phyloP scores from a whole-genome alignment of 345 rosid genomes.

The Limnanthes douglasii region DNA sequence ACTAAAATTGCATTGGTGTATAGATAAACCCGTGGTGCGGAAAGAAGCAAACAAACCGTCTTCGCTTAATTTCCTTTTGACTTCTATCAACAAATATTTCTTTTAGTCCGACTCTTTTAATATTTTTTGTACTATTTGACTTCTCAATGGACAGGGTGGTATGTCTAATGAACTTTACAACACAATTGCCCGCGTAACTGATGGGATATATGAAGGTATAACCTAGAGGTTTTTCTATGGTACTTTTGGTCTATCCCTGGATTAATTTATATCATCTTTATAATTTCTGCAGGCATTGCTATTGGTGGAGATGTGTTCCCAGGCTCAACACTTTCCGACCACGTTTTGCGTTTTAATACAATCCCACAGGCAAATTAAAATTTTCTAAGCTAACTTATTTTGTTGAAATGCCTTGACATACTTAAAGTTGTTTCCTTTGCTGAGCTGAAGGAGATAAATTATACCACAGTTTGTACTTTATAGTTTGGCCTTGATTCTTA shows the following conservation, averaged over 20 bases:
- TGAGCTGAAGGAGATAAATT: background rate
- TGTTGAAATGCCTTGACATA: background rate
- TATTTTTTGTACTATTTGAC: too few species aligned
- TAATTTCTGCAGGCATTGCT: slow-evolving; percentile 31
- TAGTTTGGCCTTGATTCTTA: background rate
- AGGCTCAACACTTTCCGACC: slow-evolving; percentile 65
- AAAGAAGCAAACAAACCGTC: too few species aligned
- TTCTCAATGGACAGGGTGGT: slow-evolving; percentile 30
- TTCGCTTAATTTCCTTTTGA: too few species aligned
- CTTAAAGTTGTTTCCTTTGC: background rate
- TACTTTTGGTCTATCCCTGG: background rate
- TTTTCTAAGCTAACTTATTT: too few species aligned
- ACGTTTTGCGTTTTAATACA: slow-evolving; percentile 54
- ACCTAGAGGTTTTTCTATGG: background rate
- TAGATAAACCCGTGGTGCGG: too few species aligned
- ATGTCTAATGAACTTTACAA: slow-evolving; percentile 61
- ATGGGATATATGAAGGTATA: slow-evolving; percentile 77
- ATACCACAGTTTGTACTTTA: background rate
- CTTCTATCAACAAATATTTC: too few species aligned
- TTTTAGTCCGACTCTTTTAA: too few species aligned
- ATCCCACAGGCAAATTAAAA: slow-evolving; percentile 33
- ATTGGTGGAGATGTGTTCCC: slow-evolving; percentile 71
- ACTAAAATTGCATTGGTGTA: too few species aligned
- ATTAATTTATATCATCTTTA: background rate
- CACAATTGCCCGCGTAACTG: slow-evolving; percentile 55